phyloP scores from a whole-genome alignment of 352 stramenopile species.

The Detonula confervacea region DNA sequence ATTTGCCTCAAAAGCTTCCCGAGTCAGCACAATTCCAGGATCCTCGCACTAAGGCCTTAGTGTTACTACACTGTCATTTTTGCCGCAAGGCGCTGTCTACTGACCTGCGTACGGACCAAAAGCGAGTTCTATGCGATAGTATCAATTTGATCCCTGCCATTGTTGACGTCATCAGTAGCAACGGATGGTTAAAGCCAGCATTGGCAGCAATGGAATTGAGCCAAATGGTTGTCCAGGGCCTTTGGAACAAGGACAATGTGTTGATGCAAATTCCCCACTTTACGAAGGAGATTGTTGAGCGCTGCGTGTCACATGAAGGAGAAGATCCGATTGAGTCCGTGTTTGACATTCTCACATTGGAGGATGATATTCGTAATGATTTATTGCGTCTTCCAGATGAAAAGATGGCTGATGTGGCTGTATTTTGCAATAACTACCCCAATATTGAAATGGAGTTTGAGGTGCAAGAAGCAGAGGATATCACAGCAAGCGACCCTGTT shows the following conservation, averaged over 20 bases:
- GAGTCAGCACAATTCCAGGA: conserved; percentile 89
- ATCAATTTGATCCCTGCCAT: conserved; percentile 96
- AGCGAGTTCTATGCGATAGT: conserved; percentile 90
- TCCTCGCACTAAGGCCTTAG: conserved; percentile 94
- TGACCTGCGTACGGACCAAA: conserved; percentile 92
- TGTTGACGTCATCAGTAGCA: conserved; percentile 99
- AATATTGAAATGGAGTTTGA: conserved; percentile 96
- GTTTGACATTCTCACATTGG: conserved; percentile 92
- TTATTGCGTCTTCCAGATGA: conserved; percentile 90
- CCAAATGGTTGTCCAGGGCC: conserved; percentile 98
- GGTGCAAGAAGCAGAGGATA: conserved; percentile 91
- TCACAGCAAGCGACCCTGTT: conserved; percentile 91
- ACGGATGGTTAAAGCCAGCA: conserved; percentile 98
- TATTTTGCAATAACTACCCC: conserved; percentile 99
- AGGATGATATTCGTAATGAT: conserved; percentile 91
- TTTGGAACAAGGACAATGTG: conserved; percentile 97
- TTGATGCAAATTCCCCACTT: conserved; percentile 97
- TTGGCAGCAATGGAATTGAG: conserved; percentile 98
- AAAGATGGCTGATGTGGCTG: conserved; percentile 95
- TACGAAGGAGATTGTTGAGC: conserved; percentile 88
- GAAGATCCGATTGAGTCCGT: conserved; percentile 88
- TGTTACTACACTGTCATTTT: conserved; percentile 98
- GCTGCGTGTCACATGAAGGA: conserved; percentile 74
- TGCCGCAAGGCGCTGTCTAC: conserved; percentile 91
- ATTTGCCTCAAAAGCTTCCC: conserved; percentile 91